phyloP scores from a whole-genome alignment of 331 rosid genomes.

The Cucumis variabilis region DNA sequence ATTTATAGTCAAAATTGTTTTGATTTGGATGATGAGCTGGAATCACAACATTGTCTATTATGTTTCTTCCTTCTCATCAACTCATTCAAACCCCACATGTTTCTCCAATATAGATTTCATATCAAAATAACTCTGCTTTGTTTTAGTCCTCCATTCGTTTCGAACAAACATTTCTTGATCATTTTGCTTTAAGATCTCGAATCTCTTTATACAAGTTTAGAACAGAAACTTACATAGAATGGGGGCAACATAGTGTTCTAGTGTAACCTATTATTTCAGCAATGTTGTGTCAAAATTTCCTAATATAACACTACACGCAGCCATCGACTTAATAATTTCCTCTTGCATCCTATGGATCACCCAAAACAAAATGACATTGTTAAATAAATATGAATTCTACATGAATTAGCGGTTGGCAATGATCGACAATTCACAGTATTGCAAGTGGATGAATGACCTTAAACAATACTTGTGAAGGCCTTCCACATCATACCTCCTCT shows the following conservation, averaged over 20 bases:
- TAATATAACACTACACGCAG: neutral
- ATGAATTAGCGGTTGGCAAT: neutral
- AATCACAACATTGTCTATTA: neutral
- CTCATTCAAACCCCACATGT: neutral
- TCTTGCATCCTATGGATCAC: neutral
- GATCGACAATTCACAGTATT: neutral
- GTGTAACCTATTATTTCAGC: neutral
- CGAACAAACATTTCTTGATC: neutral
- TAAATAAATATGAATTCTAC: neutral
- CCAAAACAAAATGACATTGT: neutral
- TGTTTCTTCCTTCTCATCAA: neutral
- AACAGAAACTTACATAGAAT: neutral
- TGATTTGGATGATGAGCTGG: neutral
- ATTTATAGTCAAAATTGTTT: neutral
- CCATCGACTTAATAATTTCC: neutral
- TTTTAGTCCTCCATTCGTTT: neutral
- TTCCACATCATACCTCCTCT: neutral
- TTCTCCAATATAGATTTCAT: neutral
- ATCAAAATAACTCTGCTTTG: neutral
- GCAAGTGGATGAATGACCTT: neutral
- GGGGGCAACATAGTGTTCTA: neutral
- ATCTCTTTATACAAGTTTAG: neutral
- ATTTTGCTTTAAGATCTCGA: neutral
- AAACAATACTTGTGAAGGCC: neutral
- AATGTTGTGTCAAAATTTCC: slow-evolving; percentile 18